Percentiles rank a stretch among this genome's conserved stretches.
Evolutionary conservation across 139 green algal species (phyloP).

Genomic region (Chlorella sp.): DNA sequence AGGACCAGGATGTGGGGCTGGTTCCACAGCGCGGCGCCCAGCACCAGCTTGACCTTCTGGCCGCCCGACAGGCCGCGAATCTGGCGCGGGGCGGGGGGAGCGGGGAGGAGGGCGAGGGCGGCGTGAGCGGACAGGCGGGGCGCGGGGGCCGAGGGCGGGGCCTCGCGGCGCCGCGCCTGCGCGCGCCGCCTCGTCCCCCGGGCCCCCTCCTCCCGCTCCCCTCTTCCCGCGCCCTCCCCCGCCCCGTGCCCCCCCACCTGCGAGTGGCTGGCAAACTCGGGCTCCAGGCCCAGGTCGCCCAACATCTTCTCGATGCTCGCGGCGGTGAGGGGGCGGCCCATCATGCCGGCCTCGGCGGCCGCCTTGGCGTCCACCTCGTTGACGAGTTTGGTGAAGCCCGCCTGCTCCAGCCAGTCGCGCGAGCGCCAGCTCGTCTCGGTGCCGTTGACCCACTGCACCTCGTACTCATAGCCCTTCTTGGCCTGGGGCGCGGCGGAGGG

Average conservation of each 20-base stretch:
- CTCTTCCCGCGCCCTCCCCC: too few species aligned
- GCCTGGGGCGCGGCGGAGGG: too few species aligned
- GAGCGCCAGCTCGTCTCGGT: slow-evolving; percentile 56
- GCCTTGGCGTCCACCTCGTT: slow-evolving; percentile 90
- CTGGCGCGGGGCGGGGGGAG: too few species aligned
- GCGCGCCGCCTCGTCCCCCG: too few species aligned
- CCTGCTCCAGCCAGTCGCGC: slow-evolving; percentile 79
- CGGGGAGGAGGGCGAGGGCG: too few species aligned
- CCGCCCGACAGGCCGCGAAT: slow-evolving; percentile 76
- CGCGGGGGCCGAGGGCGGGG: not conserved
- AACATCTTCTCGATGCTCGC: slow-evolving; percentile 90
- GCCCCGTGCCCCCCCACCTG: slow-evolving; percentile 11
- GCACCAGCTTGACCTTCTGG: slow-evolving; percentile 77
- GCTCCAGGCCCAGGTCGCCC: slow-evolving; percentile 85
- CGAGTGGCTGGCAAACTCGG: slow-evolving; percentile 89
- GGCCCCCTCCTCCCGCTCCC: too few species aligned
- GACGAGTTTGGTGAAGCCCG: slow-evolving; percentile 91
- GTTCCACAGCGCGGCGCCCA: slow-evolving; percentile 73
- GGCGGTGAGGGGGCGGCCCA: slow-evolving; percentile 82
- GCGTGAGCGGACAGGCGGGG: too few species aligned
- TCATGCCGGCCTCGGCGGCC: slow-evolving; percentile 80
- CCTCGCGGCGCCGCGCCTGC: not conserved
- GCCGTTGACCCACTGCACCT: slow-evolving; percentile 49
- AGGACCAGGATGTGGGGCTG: slow-evolving; percentile 75
- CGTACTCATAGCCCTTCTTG: slow-evolving; percentile 79